Percentiles rank a stretch among this genome's conserved stretches.
phyloP scores from a whole-genome alignment of 1,284 basidiomycete species.

The Sporisorium reilianum region DNA sequence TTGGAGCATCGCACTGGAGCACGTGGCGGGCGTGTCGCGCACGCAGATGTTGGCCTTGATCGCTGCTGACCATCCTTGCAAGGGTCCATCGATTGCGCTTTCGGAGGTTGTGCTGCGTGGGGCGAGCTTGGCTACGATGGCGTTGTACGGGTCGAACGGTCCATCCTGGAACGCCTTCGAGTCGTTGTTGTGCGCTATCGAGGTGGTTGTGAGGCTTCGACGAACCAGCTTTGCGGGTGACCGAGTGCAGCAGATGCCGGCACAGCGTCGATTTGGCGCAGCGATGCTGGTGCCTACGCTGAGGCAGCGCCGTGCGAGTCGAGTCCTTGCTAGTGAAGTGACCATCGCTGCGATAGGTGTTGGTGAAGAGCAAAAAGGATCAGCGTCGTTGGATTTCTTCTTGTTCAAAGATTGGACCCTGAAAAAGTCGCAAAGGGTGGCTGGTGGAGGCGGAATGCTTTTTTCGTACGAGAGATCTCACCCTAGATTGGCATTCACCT shows the following conservation, averaged over 20 bases:
- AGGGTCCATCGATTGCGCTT: slow-evolving; percentile 11
- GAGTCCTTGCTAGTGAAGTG: not conserved
- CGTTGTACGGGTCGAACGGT: slow-evolving; percentile 49
- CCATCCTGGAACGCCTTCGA: slow-evolving; percentile 11
- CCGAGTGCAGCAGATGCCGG: slow-evolving; percentile 22
- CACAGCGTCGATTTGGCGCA: slow-evolving; percentile 7
- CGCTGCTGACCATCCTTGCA: slow-evolving; percentile 55
- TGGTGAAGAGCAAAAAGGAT: not conserved
- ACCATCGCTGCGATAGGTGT: not conserved
- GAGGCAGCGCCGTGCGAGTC: slow-evolving; percentile 12
- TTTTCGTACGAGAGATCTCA: slow-evolving; percentile 1
- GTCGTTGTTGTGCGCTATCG: not conserved
- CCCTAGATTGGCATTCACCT: no score
- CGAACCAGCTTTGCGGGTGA: not conserved
- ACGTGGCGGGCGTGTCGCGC: slow-evolving; percentile 44
- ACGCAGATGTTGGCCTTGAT: slow-evolving; percentile 67
- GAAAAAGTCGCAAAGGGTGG: not conserved
- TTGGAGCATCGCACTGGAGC: slow-evolving; percentile 62
- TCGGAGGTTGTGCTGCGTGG: not conserved
- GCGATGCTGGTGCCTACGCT: slow-evolving; percentile 24
- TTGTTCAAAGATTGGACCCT: slow-evolving; percentile 3
- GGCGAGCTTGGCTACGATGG: slow-evolving; percentile 22
- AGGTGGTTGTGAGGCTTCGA: slow-evolving; percentile 10
- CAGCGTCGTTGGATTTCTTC: slow-evolving; percentile 1
- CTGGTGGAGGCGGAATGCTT: not conserved